Evolutionary conservation across 106 monocot species (phyloP).

Genomic region (Acorus calamus): DNA sequence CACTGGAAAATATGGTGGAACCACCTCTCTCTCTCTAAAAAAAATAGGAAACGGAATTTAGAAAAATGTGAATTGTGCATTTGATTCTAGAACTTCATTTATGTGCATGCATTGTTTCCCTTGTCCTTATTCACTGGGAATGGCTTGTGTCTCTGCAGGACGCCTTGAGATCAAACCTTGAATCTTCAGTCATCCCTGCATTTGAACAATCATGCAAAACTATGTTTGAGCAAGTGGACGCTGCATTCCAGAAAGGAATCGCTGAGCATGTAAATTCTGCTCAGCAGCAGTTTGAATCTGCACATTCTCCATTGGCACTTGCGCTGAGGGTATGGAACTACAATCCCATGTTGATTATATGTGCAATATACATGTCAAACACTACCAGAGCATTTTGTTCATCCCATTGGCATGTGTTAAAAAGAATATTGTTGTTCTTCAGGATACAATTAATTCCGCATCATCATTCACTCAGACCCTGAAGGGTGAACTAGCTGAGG

Average conservation of each 20-base stretch:
- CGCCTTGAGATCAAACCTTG: conserved; percentile 52
- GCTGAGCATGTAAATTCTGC: conserved; percentile 57
- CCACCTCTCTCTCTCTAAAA: no score
- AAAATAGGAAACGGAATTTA: no score
- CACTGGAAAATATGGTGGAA: no score
- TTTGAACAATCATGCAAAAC: conserved; percentile 79
- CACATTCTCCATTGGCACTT: conserved; percentile 56
- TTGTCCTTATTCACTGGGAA: no score
- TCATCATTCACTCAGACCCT: conserved; percentile 64
- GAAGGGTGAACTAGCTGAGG: conserved; percentile 57
- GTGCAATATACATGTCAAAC: neutral
- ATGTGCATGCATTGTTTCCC: no score
- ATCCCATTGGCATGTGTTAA: no score
- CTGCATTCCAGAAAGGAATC: conserved; percentile 83
- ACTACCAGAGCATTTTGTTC: no score
- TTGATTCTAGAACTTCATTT: no score
- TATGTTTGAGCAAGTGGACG: conserved; percentile 89
- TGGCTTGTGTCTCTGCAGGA: conserved; percentile 29
- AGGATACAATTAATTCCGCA: conserved; percentile 81
- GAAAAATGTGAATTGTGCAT: no score
- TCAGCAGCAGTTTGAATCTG: conserved; percentile 62
- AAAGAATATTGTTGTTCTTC: neutral
- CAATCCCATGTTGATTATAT: neutral
- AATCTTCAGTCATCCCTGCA: conserved; percentile 70
- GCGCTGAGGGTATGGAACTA: conserved; percentile 59